Percentiles rank a stretch among this genome's conserved stretches.
Conservation (phyloP, 1,284 basidiomycete genomes). For the Fomes fomentarius region DNA sequence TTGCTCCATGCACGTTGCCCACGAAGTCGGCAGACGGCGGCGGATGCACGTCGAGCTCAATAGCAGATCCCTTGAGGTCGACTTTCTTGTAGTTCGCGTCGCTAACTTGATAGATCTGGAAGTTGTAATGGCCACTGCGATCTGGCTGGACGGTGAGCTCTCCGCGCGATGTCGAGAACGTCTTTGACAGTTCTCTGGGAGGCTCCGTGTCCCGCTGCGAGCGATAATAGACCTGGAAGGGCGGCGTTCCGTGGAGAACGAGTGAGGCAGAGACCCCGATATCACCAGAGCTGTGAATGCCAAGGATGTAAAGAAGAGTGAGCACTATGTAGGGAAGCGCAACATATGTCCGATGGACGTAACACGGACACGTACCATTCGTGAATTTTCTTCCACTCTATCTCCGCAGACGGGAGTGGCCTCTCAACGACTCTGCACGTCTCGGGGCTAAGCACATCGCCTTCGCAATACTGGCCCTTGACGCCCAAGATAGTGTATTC, state of each 20-base stretch:
- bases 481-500: slow-evolving; percentile 80
- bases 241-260: slow-evolving; percentile 87
- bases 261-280: slow-evolving; percentile 90
- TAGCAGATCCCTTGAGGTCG: slow-evolving; percentile 69
- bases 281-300: slow-evolving; percentile 77
- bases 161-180: slow-evolving; percentile 75
- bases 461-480: slow-evolving; percentile 77
- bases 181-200: slow-evolving; percentile 58
- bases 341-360: neutral
- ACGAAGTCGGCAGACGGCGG: slow-evolving; percentile 80
- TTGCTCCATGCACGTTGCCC: slow-evolving; percentile 41
- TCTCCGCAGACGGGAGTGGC: slow-evolving; percentile 79
- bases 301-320: neutral
- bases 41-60: slow-evolving; percentile 88
- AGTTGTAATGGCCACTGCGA: slow-evolving; percentile 87
- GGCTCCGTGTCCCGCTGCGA: slow-evolving; percentile 73
- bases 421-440: slow-evolving; percentile 76
- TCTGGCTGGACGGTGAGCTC: slow-evolving; percentile 89
- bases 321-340: neutral
- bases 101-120: slow-evolving; percentile 80
- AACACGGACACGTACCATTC: slow-evolving; percentile 70
- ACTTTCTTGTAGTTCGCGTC: slow-evolving; percentile 86
- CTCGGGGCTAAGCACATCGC: slow-evolving; percentile 83
- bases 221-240: slow-evolving; percentile 84
- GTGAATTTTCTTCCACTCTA: slow-evolving; percentile 89